Conservation (phyloP, 176 grass and related monocot genomes). For the Eragrostis curvula region DNA sequence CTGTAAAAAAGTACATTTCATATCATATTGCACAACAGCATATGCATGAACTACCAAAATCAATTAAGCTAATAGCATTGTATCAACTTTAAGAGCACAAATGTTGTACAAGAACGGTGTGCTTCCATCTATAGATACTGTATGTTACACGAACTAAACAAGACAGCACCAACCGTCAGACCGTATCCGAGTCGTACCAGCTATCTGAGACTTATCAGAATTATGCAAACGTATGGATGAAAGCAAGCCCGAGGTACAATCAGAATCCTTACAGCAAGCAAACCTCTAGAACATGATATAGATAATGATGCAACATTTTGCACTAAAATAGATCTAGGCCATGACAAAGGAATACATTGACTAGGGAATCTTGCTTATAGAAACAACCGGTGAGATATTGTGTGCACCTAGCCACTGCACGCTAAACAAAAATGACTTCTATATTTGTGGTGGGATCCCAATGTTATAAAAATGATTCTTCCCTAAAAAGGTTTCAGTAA, state of each 20-base stretch:
- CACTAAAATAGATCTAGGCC: neutral
- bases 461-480: neutral
- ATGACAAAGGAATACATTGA: neutral
- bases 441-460: constrained; percentile 10
- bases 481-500: constrained; percentile 10
- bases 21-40: constrained; percentile 16
- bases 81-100: neutral
- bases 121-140: neutral
- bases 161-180: neutral
- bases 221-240: neutral
- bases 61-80: constrained; percentile 11
- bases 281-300: neutral
- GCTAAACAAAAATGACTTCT: neutral
- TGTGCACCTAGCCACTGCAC: too few species aligned
- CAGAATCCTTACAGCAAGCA: too few species aligned
- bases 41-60: constrained; percentile 23
- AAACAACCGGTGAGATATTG: neutral
- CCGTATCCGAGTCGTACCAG: neutral
- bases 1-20: constrained; percentile 47
- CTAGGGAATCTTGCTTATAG: neutral
- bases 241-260: neutral
- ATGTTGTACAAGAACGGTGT: neutral
- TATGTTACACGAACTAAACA: neutral
- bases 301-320: neutral
- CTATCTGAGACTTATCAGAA: neutral